A percentile compares a stretch with the other conserved stretches of the same genome.
These are phyloP conservation scores for Scheffersomyces spartinae DNA, from an alignment of 805 yeast species.

Conservation along the genomic window DNA sequence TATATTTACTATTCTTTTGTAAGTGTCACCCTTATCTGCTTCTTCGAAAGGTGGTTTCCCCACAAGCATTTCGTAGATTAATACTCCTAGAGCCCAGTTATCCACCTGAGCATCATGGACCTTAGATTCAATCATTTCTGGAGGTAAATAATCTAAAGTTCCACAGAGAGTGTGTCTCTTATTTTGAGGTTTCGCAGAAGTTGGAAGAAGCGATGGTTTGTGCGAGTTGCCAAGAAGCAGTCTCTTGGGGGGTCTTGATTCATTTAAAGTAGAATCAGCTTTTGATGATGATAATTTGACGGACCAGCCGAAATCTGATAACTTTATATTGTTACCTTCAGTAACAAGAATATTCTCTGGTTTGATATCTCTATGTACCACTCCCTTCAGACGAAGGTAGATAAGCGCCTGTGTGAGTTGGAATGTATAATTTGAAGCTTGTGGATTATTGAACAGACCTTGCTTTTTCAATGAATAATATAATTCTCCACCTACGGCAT, in stretches of 20 bases:
- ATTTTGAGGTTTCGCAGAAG: slow-evolving; percentile 3
- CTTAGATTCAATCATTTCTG: slow-evolving; percentile 83
- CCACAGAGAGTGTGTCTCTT: slow-evolving; percentile 84
- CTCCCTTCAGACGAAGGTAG: slow-evolving; percentile 67
- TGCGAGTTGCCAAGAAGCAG: too few species aligned
- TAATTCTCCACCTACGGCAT: slow-evolving; percentile 76
- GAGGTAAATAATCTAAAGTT: slow-evolving; percentile 87
- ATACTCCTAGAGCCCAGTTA: slow-evolving; percentile 85
- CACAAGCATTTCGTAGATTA: slow-evolving; percentile 74
- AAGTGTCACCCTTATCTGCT: slow-evolving; percentile 62
- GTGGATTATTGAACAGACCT: slow-evolving; percentile 58
- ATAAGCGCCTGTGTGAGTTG: slow-evolving; percentile 76
- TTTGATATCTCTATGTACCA: slow-evolving; percentile 87
- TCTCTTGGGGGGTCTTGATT: slow-evolving; percentile 6
- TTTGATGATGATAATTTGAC: slow-evolving; percentile 48
- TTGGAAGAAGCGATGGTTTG: slow-evolving; percentile 3
- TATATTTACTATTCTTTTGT: slow-evolving; percentile 65
- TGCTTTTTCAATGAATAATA: slow-evolving; percentile 59
- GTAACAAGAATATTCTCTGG: slow-evolving; percentile 86
- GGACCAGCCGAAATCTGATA: slow-evolving; percentile 96
- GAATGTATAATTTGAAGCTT: slow-evolving; percentile 67
- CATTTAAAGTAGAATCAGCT: too few species aligned
- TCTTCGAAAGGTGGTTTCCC: slow-evolving; percentile 94
- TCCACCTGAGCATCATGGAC: slow-evolving; percentile 75
- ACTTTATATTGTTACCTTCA: slow-evolving; percentile 62